A percentile compares a stretch with the other conserved stretches of the same genome.
phyloP scores from a whole-genome alignment of 2,329 filamentous ascomycete species.

The Botryotinia globosa region DNA sequence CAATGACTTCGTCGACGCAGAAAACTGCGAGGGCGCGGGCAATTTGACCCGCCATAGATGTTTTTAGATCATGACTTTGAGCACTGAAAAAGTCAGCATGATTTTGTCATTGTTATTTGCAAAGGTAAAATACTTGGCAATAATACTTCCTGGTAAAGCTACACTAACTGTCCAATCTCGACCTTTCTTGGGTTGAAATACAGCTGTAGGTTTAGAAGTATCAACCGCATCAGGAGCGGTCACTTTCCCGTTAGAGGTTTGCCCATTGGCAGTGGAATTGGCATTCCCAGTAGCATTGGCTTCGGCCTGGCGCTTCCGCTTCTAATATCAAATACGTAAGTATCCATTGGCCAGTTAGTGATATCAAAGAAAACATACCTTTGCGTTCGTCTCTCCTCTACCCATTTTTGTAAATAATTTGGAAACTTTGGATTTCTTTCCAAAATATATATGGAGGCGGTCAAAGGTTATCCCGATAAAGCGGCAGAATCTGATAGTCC shows the following conservation, averaged over 20 bases:
- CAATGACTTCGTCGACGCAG: conserved; percentile 77
- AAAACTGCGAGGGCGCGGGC: conserved; percentile 81
- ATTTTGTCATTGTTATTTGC: conserved; percentile 11
- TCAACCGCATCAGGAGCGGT: conserved; percentile 37
- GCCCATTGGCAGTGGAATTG: conserved; percentile 28
- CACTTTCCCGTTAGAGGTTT: conserved; percentile 31
- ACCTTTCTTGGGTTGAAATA: conserved; percentile 63
- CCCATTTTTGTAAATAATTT: conserved; percentile 31
- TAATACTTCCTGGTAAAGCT: conserved; percentile 74
- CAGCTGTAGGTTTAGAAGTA: conserved; percentile 63
- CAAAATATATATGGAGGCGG: conserved; percentile 24
- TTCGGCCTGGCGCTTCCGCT: conserved; percentile 38
- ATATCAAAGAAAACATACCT: conserved; percentile 24
- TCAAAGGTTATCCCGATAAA: conserved; percentile 11
- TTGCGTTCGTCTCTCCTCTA: conserved; percentile 36
- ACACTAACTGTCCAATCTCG: conserved; percentile 72
- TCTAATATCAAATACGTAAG: conserved; percentile 28
- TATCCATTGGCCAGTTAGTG: not conserved
- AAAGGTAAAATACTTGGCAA: conserved; percentile 59
- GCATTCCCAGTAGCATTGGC: conserved; percentile 29
- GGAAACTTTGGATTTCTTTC: conserved; percentile 9
- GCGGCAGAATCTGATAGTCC: conserved; percentile 26
- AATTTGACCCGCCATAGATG: conserved; percentile 68
- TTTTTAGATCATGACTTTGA: conserved; percentile 62
- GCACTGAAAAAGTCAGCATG: conserved; percentile 28